Conservation (phyloP, 2,329 filamentous ascomycete species). For the Plenodomus lindquistii region DNA sequence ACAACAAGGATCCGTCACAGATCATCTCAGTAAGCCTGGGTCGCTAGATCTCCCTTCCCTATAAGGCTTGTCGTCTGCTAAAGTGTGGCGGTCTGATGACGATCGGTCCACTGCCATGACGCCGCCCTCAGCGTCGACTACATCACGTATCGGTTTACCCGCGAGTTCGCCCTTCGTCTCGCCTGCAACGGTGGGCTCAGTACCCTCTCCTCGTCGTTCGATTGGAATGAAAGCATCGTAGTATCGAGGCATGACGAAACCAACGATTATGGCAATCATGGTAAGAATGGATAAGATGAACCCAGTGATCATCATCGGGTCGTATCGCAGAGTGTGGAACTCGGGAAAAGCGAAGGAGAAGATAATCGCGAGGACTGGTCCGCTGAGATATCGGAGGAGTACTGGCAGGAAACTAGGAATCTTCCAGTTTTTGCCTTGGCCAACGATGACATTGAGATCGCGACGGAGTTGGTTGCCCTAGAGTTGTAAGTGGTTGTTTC, state of each 20-base stretch:
- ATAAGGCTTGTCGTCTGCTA: constrained; percentile 4
- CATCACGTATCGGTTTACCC: constrained; percentile 17
- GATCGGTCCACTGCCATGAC: constrained; percentile 3
- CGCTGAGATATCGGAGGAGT: constrained; percentile 44
- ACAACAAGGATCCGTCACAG: neutral
- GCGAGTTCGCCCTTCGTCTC: constrained; percentile 31
- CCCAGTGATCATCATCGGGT: constrained; percentile 43
- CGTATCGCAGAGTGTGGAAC: constrained; percentile 35
- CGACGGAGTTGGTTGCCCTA: constrained; percentile 52
- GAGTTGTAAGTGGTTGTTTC: neutral
- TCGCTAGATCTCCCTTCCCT: neutral
- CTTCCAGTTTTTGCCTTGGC: constrained; percentile 59
- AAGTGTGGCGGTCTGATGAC: constrained; percentile 4
- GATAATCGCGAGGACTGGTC: constrained; percentile 40
- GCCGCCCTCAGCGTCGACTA: constrained; percentile 12
- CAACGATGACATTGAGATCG: constrained; percentile 60
- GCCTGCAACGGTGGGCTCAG: constrained; percentile 36
- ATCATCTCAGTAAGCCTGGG: neutral
- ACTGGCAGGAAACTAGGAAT: constrained; percentile 58
- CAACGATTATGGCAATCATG: constrained; percentile 53
- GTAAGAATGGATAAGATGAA: constrained; percentile 38
- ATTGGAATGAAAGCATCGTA: constrained; percentile 58
- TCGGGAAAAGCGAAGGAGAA: constrained; percentile 42
- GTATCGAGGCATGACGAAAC: constrained; percentile 58
- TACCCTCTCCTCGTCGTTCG: constrained; percentile 52